Percentiles rank a stretch among this genome's conserved stretches.
phyloP scores from a whole-genome alignment of 208 protist species.

The Polymyxa betae region DNA sequence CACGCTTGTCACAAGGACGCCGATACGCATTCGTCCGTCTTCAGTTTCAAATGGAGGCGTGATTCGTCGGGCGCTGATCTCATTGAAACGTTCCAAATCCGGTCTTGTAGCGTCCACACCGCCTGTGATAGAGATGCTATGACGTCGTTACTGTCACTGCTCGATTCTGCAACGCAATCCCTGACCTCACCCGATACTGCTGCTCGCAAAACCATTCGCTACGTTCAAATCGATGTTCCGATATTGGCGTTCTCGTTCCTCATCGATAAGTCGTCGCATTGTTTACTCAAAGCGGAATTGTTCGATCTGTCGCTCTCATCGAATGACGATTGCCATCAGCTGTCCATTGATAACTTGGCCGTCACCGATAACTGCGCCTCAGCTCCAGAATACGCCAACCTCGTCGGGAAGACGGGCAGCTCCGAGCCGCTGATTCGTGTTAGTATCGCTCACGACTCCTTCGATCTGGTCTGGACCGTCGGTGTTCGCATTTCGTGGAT shows the following conservation, averaged over 20 bases:
- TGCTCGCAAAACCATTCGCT: background rate
- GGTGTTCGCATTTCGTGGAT: background rate
- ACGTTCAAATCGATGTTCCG: background rate
- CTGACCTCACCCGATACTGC: background rate
- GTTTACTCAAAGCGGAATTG: background rate
- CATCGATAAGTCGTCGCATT: background rate
- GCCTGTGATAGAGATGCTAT: too few species aligned
- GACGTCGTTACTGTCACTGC: too few species aligned
- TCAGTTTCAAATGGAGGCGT: too few species aligned
- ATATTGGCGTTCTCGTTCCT: background rate
- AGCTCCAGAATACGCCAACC: constrained; percentile 41
- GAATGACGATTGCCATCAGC: background rate
- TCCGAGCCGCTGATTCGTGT: background rate
- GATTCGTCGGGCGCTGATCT: too few species aligned
- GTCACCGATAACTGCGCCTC: background rate
- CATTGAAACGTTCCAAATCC: too few species aligned
- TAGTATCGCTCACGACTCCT: background rate
- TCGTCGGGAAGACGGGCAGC: background rate
- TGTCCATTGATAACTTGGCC: background rate
- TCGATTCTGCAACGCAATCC: too few species aligned
- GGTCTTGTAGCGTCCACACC: too few species aligned
- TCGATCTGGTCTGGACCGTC: background rate
- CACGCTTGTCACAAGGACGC: background rate
- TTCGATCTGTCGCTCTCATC: background rate
- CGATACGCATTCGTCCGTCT: too few species aligned